Conservation (phyloP, 1,284 basidiomycete species). For the Agroathelia rolfsii region DNA sequence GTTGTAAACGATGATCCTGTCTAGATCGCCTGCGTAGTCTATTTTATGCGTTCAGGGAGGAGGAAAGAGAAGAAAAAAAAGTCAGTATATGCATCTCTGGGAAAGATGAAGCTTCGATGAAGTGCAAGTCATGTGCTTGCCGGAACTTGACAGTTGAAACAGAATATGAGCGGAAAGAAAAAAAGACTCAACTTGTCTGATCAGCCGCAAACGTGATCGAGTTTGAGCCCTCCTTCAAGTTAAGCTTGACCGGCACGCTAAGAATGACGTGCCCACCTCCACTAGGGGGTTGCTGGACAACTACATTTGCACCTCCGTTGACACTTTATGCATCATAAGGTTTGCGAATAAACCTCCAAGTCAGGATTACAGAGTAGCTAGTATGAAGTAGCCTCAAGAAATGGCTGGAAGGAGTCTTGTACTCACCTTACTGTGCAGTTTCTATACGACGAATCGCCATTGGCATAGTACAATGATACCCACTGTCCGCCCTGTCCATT, state of each 20-base stretch:
- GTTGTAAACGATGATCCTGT: slow-evolving; percentile 52
- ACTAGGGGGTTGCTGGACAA: slow-evolving; percentile 48
- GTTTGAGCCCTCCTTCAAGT: slow-evolving; percentile 39
- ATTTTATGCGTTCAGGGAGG: too few species aligned
- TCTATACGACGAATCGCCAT: slow-evolving; percentile 47
- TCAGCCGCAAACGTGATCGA: slow-evolving; percentile 39
- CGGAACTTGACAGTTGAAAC: slow-evolving; percentile 1
- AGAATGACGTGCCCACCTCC: slow-evolving; percentile 42
- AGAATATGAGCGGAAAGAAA: slow-evolving; percentile 1
- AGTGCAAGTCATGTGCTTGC: too few species aligned
- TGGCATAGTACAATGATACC: slow-evolving; percentile 50
- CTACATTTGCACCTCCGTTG: slow-evolving; percentile 41
- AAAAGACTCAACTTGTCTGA: slow-evolving; percentile 35
- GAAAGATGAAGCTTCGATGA: too few species aligned
- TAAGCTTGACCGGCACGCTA: slow-evolving; percentile 46
- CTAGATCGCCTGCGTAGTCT: slow-evolving; percentile 53
- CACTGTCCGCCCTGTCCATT: slow-evolving; percentile 44
- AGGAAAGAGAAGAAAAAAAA: too few species aligned
- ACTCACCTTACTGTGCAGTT: slow-evolving; percentile 48
- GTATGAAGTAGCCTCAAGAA: not conserved
- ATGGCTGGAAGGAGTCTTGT: not conserved
- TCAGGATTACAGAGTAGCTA: not conserved
- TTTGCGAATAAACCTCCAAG: slow-evolving; percentile 2
- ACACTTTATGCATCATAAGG: too few species aligned
- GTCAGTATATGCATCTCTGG: too few species aligned